phyloP scores from a whole-genome alignment of 2,329 filamentous ascomycete species.

The Furcasterigmium furcatum region DNA sequence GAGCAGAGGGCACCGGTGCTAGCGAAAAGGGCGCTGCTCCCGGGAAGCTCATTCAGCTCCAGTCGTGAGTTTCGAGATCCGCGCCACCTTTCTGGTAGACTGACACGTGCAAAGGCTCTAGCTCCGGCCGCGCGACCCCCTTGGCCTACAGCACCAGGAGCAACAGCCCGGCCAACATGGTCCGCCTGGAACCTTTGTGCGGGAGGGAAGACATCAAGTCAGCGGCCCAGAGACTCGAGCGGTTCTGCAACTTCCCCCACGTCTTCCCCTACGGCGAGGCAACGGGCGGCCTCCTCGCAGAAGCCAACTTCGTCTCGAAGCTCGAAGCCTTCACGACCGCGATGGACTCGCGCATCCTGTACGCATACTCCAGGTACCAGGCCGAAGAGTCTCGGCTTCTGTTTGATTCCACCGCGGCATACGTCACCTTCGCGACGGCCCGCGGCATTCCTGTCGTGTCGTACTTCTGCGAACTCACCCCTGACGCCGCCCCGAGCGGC shows the following conservation, averaged over 20 bases:
- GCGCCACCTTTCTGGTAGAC: too few relatives aligned
- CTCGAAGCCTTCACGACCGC: constrained; percentile 8
- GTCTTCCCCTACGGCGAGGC: background rate
- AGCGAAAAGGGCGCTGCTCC: too few relatives aligned
- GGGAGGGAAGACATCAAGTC: too few relatives aligned
- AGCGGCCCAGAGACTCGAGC: constrained; percentile 8
- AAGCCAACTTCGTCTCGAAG: constrained; percentile 6
- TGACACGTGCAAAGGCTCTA: too few relatives aligned
- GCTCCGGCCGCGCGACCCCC: too few relatives aligned
- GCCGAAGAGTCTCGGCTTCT: background rate
- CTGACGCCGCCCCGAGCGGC: constrained; percentile 3
- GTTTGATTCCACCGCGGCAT: constrained; percentile 3
- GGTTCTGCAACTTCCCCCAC: constrained; percentile 9
- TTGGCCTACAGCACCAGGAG: too few relatives aligned
- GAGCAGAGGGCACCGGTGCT: too few relatives aligned
- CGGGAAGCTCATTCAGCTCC: too few relatives aligned
- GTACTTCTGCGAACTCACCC: constrained; percentile 8
- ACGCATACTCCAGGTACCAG: constrained; percentile 6
- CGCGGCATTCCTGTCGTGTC: constrained; percentile 8
- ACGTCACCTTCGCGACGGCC: constrained; percentile 3
- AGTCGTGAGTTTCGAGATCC: too few relatives aligned
- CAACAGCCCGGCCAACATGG: too few relatives aligned
- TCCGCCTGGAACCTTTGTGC: too few relatives aligned
- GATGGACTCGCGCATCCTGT: constrained; percentile 9
- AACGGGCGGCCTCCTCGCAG: constrained; percentile 1